Base-by-base conservation (phyloP, 2,329 filamentous ascomycete genomes). In the Xylariomycetidae sp. region DNA sequence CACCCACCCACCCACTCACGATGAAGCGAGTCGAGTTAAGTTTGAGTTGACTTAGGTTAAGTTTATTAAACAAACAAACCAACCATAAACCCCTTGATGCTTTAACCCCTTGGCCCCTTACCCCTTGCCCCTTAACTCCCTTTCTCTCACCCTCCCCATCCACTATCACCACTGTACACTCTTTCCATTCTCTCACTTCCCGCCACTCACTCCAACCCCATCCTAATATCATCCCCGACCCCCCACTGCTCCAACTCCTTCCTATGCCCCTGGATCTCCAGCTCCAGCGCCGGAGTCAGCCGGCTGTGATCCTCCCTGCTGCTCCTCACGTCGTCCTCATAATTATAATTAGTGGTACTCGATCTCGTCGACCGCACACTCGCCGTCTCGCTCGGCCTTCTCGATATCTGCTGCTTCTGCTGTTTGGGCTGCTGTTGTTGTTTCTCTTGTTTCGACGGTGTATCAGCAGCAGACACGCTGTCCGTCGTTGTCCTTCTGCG, bases 221-320 rank as follows among this genome's bases (percentile, higher is more conserved):
- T 92, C 50, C 82, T 72, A 16, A 84, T 79, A 53, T 94, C 88
- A 55, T 95, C 88, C 1, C 85, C 85, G 31, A 94, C 74, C 0
- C 86, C 85, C 80, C 88, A 88, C 49, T 77, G 74, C 3, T 61
- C 73, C 46, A 65, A 80, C 46, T 73, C 77, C 51, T 62, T 66
- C 44, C 69, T 60, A 43, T 70, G 54, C 45, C 69, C 67, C 58
- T 78, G 66, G 50, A 76, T 61, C 57, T 74, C 64, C 30, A 77
- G 53, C 36, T 72, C 67, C 4, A 74, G 54, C 34, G 49, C 49
- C 2, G 56, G 54, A 15, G 50, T 49, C 12, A 58, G 34, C 19
- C 48, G 43, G 13, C 45, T 48, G 20, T 50, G 50, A 20, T 48
- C 49, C 1, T 51, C 49, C 12, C 49, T 50, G 20, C 20, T n/a